Conservation (phyloP, 164 flowering plant genomes). For the Vitis cinerea region DNA sequence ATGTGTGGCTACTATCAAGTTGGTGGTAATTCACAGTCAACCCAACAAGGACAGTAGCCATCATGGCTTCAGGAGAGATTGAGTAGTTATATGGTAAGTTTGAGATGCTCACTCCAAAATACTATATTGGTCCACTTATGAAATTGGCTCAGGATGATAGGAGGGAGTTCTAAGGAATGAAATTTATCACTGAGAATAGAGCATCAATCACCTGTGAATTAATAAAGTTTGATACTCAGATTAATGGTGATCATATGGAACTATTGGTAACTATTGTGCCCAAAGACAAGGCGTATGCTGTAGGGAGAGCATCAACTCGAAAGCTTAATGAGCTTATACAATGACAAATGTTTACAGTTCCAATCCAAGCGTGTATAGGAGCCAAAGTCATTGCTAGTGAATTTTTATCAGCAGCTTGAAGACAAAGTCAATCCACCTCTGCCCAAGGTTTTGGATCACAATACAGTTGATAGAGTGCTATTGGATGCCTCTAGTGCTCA, state of each 20-base stretch:
- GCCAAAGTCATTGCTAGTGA: slow-evolving; percentile 84
- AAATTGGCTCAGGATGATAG: slow-evolving; percentile 91
- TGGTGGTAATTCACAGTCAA: no score
- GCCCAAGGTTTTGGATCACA: no score
- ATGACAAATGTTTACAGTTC: slow-evolving; percentile 97
- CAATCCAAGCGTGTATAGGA: slow-evolving; percentile 95
- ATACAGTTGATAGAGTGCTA: no score
- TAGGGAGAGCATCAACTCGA: slow-evolving; percentile 90
- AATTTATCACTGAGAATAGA: slow-evolving; percentile 78
- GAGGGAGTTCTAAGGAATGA: slow-evolving; percentile 90
- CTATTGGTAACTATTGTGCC: slow-evolving; percentile 95
- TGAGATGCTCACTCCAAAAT: slow-evolving; percentile 94
- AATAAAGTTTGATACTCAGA: slow-evolving; percentile 84
- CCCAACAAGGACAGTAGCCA: no score
- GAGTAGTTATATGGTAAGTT: slow-evolving; percentile 41
- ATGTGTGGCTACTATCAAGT: no score
- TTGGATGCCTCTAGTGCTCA: no score
- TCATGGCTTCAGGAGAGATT: no score
- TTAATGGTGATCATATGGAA: slow-evolving; percentile 87
- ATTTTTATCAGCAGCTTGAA: slow-evolving; percentile 84
- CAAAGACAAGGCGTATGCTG: slow-evolving; percentile 92
- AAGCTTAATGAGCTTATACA: slow-evolving; percentile 96
- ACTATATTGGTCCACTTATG: slow-evolving; percentile 91
- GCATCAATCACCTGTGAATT: slow-evolving; percentile 83
- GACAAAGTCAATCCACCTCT: slow-evolving; percentile 70